Conservation (phyloP, 2,329 filamentous ascomycete species). For the Diaporthe ampelina region DNA sequence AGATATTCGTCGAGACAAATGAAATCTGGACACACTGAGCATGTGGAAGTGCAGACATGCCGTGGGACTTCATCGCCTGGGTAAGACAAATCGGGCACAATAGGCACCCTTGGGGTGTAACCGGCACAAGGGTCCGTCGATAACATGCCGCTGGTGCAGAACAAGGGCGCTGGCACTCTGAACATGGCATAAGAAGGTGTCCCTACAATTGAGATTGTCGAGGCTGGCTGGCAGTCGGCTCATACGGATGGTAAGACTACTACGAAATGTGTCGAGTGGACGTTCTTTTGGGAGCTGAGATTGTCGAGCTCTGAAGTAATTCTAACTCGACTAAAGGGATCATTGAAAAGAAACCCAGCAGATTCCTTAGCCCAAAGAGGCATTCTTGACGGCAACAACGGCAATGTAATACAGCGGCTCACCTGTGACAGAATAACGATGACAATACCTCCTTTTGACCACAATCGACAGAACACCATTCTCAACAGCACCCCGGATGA, state of each 20-base stretch:
- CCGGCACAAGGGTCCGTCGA: neutral
- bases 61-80: neutral
- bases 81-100: neutral
- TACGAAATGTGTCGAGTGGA: no score
- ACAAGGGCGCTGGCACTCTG: no score
- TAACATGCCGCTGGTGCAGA: neutral
- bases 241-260: no score
- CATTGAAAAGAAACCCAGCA: neutral
- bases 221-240: no score
- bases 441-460: conserved; percentile 27
- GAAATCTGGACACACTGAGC: neutral
- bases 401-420: conserved; percentile 31
- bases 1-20: neutral
- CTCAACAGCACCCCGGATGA: neutral
- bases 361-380: neutral
- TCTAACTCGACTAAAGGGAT: neutral
- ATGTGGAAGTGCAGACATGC: neutral
- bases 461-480: neutral
- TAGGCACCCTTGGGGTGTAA: no score
- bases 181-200: neutral
- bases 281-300: neutral
- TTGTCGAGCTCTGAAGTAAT: neutral
- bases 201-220: neutral
- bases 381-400: conserved; percentile 29
- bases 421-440: conserved; percentile 34